These are phyloP conservation scores for Lecanicillium sp. DNA, from an alignment of 2,329 filamentous ascomycete species.

Conservation along the genomic window DNA sequence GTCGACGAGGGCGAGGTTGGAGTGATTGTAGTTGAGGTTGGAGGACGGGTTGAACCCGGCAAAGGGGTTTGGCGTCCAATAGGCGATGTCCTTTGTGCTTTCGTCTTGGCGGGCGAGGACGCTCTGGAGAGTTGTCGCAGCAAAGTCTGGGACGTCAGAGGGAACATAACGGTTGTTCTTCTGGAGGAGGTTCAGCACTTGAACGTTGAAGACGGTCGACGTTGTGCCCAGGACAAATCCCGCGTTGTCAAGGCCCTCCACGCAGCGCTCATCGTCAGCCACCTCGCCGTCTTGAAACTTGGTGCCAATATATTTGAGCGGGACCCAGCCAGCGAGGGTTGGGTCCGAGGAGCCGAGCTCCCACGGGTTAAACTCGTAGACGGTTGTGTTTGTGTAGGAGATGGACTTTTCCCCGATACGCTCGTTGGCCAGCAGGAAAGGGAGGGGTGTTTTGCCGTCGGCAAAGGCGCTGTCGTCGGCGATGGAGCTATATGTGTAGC, in stretches of 20 bases:
- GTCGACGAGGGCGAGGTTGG: slow-evolving; percentile 63
- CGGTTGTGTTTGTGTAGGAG: slow-evolving; percentile 55
- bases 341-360: slow-evolving; percentile 75
- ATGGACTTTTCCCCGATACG: slow-evolving; percentile 58
- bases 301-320: slow-evolving; percentile 63
- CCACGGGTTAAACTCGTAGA: slow-evolving; percentile 73
- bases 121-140: slow-evolving; percentile 41
- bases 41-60: slow-evolving; percentile 51
- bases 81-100: slow-evolving; percentile 63
- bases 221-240: slow-evolving; percentile 83
- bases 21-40: slow-evolving; percentile 46
- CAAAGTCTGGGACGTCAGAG: slow-evolving; percentile 34
- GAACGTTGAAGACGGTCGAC: slow-evolving; percentile 75
- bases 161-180: slow-evolving; percentile 13
- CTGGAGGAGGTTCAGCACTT: slow-evolving; percentile 53
- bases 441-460: slow-evolving; percentile 59
- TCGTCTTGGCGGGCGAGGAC: slow-evolving; percentile 49
- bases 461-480: slow-evolving; percentile 49
- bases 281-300: slow-evolving; percentile 59
- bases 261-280: slow-evolving; percentile 49
- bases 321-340: slow-evolving; percentile 62
- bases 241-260: slow-evolving; percentile 74
- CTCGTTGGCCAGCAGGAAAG: slow-evolving; percentile 64
- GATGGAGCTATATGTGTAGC: slow-evolving; percentile 70
- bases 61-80: slow-evolving; percentile 68